These are phyloP conservation scores for Yamadazyma diospyri DNA, from an alignment of 1,139 yeast genomes.

Conservation along the genomic window DNA sequence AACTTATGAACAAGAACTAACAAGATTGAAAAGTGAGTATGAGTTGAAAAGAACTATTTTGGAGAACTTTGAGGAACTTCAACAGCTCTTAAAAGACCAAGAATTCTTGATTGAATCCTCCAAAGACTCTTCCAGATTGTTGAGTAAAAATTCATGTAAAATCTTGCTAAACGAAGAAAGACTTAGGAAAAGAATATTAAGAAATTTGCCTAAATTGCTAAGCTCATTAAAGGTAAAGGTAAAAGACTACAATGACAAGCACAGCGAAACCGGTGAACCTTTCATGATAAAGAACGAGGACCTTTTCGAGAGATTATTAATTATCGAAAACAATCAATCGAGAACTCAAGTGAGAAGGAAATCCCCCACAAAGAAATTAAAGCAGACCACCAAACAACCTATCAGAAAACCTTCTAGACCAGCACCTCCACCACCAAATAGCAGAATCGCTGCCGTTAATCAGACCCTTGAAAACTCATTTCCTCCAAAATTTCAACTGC, in stretches of 20 bases:
- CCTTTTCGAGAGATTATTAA: slow-evolving; percentile 39
- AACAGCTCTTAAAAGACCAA: slow-evolving; percentile 58
- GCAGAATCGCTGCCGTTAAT: background rate
- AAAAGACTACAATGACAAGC: slow-evolving; percentile 39
- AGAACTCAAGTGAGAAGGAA: slow-evolving; percentile 4
- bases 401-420: background rate
- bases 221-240: slow-evolving; percentile 48
- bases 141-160: slow-evolving; percentile 75
- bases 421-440: background rate
- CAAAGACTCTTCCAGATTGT: slow-evolving; percentile 75
- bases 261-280: slow-evolving; percentile 31
- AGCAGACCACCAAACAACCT: slow-evolving; percentile 4
- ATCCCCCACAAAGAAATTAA: slow-evolving; percentile 6
- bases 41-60: slow-evolving; percentile 55
- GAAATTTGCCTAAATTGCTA: slow-evolving; percentile 64
- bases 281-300: slow-evolving; percentile 46
- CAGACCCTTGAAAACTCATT: background rate
- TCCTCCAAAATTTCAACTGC: too few relatives aligned
- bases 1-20: slow-evolving; percentile 64
- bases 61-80: slow-evolving; percentile 50
- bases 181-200: slow-evolving; percentile 61
- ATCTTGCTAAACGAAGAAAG: slow-evolving; percentile 79
- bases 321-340: slow-evolving; percentile 41
- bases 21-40: slow-evolving; percentile 45
- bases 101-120: slow-evolving; percentile 62